Conservation (phyloP, 2,329 filamentous ascomycete species). For the Aureobasidium pullulans region DNA sequence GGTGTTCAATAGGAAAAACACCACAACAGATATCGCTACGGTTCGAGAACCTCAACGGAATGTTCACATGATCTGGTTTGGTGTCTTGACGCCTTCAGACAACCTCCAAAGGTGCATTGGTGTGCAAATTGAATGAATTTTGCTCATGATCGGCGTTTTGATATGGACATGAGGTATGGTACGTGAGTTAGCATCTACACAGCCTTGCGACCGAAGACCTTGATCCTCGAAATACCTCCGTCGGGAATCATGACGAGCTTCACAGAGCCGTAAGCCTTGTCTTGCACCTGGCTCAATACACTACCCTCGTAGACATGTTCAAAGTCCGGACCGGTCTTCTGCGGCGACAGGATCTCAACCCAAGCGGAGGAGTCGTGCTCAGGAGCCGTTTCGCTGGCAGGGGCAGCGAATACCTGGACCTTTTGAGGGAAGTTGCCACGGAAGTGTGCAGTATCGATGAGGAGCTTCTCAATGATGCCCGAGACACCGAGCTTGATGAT, state of each 20-base stretch:
- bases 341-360: conserved; percentile 58
- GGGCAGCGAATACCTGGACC: conserved; percentile 57
- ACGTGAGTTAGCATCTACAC: background rate
- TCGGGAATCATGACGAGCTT: conserved; percentile 92
- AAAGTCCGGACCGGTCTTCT: conserved; percentile 63
- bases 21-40: background rate
- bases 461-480: conserved; percentile 56
- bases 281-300: conserved; percentile 40
- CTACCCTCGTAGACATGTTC: conserved; percentile 57
- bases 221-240: conserved; percentile 81
- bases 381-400: conserved; percentile 40
- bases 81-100: no score
- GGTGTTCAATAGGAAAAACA: conserved; percentile 16
- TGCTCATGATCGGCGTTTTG: no score
- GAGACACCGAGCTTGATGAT: conserved; percentile 65
- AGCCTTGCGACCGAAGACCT: conserved; percentile 60
- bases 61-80: no score
- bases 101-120: no score
- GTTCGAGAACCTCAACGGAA: no score
- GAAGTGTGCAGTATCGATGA: conserved; percentile 78
- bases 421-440: conserved; percentile 77
- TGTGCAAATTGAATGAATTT: no score
- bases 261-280: conserved; percentile 65
- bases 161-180: no score
- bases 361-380: conserved; percentile 54